These are phyloP conservation scores for Calocera viscosa DNA, from an alignment of 768 basidiomycete genomes.

Conservation along the genomic window DNA sequence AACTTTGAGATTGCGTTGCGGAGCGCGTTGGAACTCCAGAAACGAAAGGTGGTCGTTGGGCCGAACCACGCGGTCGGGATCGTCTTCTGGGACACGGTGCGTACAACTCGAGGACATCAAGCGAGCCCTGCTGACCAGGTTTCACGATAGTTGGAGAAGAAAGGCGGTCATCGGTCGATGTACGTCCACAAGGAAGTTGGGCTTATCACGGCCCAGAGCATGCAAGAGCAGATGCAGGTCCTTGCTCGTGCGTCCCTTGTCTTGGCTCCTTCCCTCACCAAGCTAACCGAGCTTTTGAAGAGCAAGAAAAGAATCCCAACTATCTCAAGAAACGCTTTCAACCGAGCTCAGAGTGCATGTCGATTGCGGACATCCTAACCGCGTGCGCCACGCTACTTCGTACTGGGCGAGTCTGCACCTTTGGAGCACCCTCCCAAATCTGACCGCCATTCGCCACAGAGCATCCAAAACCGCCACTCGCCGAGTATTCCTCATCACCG, in stretches of 20 bases:
- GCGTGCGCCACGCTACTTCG: constrained; percentile 83
- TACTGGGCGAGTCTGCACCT: constrained; percentile 49
- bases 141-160: constrained; percentile 22
- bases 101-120: too few species aligned
- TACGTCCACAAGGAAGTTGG: constrained; percentile 65
- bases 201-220: constrained; percentile 65
- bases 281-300: constrained; percentile 33
- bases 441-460: constrained; percentile 30
- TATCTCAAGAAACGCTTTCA: constrained; percentile 50
- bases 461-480: constrained; percentile 84
- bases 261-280: background rate
- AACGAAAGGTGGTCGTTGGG: constrained; percentile 76
- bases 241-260: constrained; percentile 50
- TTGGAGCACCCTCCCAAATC: background rate
- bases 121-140: too few species aligned
- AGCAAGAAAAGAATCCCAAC: constrained; percentile 49
- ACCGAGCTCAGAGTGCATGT: constrained; percentile 45
- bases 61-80: constrained; percentile 87
- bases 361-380: constrained; percentile 82
- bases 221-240: constrained; percentile 64
- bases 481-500: constrained; percentile 84
- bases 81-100: constrained; percentile 83
- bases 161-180: constrained; percentile 25
- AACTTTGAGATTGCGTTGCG: constrained; percentile 70
- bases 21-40: constrained; percentile 74